A percentile compares a stretch with the other conserved stretches of the same genome.
Evolutionary conservation across 257 asterid species (phyloP).

Genomic region (Scutellaria barbata): DNA sequence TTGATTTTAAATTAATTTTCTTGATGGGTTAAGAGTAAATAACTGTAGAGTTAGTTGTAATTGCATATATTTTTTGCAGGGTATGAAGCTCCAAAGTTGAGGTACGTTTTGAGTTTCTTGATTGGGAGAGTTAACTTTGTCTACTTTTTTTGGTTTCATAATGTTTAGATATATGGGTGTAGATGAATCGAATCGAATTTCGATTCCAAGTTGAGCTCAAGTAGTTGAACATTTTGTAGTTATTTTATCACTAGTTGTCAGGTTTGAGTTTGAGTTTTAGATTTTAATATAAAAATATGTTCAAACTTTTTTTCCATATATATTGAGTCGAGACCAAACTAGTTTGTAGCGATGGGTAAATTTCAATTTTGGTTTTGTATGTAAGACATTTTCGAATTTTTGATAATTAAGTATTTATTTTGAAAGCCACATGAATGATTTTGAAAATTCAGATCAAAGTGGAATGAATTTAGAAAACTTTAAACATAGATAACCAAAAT

Average conservation of each 20-base stretch:
- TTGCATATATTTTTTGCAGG: constrained; percentile 43
- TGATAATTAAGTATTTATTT: too few species aligned
- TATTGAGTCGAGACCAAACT: not conserved
- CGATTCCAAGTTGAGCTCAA: too few species aligned
- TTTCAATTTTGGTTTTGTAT: too few species aligned
- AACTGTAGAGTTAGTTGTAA: too few species aligned
- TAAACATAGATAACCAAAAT: too few species aligned
- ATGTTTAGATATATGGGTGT: not conserved
- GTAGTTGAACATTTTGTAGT: not conserved
- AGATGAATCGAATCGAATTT: too few species aligned
- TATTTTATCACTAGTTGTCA: not conserved
- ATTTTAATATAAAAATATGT: not conserved
- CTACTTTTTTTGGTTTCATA: constrained; percentile 13
- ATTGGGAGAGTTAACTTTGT: too few species aligned
- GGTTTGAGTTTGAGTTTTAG: not conserved
- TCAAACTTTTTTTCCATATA: not conserved
- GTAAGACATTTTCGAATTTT: too few species aligned
- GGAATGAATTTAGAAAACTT: too few species aligned
- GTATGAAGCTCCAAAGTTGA: constrained; percentile 62
- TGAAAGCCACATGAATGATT: too few species aligned
- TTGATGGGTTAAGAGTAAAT: not conserved
- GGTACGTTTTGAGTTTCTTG: constrained; percentile 42
- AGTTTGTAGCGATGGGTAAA: not conserved
- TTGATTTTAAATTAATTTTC: not conserved
- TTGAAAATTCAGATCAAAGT: too few species aligned